Evolutionary conservation across 129 eudicot species (phyloP).

Genomic region (Chrysanthemum lavandulifolium): DNA sequence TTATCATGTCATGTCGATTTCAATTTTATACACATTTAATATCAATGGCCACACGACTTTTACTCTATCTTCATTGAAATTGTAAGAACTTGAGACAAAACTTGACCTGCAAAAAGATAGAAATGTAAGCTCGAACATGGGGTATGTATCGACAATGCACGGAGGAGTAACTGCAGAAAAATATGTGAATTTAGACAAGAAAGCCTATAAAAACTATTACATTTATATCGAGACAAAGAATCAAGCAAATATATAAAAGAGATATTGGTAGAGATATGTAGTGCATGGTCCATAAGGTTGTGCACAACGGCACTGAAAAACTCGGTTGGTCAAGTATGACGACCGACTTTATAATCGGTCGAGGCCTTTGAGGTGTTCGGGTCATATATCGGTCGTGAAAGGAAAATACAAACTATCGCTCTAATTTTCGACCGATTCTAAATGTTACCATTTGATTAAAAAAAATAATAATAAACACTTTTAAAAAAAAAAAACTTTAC

Average conservation of each 20-base stretch:
- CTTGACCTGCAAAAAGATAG: neutral
- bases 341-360: too few relatives aligned
- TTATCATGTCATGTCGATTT: too few relatives aligned
- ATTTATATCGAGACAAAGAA: neutral
- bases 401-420: too few relatives aligned
- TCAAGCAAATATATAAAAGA: neutral
- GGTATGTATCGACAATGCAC: neutral
- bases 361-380: too few relatives aligned
- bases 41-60: too few relatives aligned
- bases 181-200: neutral
- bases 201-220: neutral
- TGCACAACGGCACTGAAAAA: neutral
- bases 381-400: too few relatives aligned
- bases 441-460: too few relatives aligned
- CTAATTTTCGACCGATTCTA: too few relatives aligned
- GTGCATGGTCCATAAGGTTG: constrained; percentile 19
- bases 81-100: neutral
- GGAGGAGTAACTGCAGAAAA: neutral
- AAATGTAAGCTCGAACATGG: neutral
- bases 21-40: too few relatives aligned
- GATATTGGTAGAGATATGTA: neutral
- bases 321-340: too few relatives aligned
- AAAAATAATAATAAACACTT: too few relatives aligned
- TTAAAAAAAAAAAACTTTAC: too few relatives aligned
- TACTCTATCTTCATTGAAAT: neutral